These are phyloP conservation scores for button mushroom (Agaricus bisporus) DNA, from an alignment of 768 basidiomycete species.

Conservation along the genomic window DNA sequence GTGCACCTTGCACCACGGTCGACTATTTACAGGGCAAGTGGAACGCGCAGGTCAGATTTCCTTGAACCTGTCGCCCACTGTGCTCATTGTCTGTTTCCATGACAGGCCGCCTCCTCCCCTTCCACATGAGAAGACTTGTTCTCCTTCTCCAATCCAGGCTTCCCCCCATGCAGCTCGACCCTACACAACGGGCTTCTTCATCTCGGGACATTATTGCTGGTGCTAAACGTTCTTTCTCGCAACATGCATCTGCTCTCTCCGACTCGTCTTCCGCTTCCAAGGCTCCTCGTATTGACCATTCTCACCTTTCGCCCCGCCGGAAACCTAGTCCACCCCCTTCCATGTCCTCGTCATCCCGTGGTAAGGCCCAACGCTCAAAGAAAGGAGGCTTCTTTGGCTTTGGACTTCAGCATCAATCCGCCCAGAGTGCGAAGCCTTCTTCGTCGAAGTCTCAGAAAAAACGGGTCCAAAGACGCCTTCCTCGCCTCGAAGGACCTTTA, in stretches of 20 bases:
- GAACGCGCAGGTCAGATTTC: constrained; percentile 14
- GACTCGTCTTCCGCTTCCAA: constrained; percentile 18
- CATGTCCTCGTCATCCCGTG: constrained; percentile 9
- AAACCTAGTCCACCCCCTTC: constrained; percentile 16
- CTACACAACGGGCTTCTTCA: constrained; percentile 22
- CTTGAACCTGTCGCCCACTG: neutral
- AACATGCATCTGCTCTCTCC: constrained; percentile 26
- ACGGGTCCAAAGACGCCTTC: constrained; percentile 5
- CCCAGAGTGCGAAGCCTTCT: neutral
- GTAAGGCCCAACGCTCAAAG: neutral
- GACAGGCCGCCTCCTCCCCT: constrained; percentile 5
- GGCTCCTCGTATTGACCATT: constrained; percentile 22
- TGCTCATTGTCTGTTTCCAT: neutral
- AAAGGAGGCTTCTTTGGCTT: constrained; percentile 5
- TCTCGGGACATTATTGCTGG: constrained; percentile 11
- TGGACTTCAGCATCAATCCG: constrained; percentile 6
- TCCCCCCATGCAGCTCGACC: constrained; percentile 57
- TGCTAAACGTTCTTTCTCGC: constrained; percentile 43
- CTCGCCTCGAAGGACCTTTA: constrained; percentile 26
- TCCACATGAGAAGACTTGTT: constrained; percentile 44
- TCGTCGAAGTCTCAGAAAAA: constrained; percentile 7
- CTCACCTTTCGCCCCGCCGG: constrained; percentile 15
- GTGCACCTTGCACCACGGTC: neutral
- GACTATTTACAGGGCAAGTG: neutral
- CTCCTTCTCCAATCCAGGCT: constrained; percentile 41